Evolutionary conservation across 2,329 filamentous ascomycete genomes (phyloP), one percentile per base, ranked within the genome.

Genomic region (Talaromyces rugulosus): DNA sequence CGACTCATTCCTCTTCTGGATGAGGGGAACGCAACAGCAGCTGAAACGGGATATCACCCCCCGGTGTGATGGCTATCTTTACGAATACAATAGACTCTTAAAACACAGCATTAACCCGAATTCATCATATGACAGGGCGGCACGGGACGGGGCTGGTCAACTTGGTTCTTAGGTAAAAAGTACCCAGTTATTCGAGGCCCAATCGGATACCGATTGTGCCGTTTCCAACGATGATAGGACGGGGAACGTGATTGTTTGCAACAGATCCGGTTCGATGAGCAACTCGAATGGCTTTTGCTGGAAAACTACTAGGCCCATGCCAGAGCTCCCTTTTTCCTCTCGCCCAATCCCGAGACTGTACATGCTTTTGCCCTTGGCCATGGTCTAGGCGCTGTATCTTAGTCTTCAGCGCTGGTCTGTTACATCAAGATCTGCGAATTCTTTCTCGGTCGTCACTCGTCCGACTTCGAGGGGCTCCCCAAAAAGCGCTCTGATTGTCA

Each of bases 151-250:
- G 3, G 50, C 28, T 2, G 11, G 28, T 53, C n/a, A 30, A 16
- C 4, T 31, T 53, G 28, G 16, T 14, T 9, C 50, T 28, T 30
- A 12, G 50, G 12, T 3, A 27, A 53, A 14, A 12, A 31, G 50
- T 28, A 33, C 50, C 50, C 50, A 53, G 50, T 53, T 28, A 18
- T 31, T 40, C 9, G 50, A n/a, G 30, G 50, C 27, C 50, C 50
- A 53, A 53, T 53, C 50, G 28, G 50, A 53, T 53, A 28, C 50
- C 28, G 50, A n/a, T 53, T 53, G 31, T 31, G 50, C 50, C 30
- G 50, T 53, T 53, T 53, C 50, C 12, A 28, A n/a, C 50, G 50
- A 53, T 53, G 50, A 53, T 53, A 53, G 50, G 50, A 53, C 28
- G 18, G 14, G 2, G 27, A 18, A 5, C n/a, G 44, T 53, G 12